Evolutionary conservation across 805 yeast species (phyloP).

Genomic region (Ogataea glucozyma): DNA sequence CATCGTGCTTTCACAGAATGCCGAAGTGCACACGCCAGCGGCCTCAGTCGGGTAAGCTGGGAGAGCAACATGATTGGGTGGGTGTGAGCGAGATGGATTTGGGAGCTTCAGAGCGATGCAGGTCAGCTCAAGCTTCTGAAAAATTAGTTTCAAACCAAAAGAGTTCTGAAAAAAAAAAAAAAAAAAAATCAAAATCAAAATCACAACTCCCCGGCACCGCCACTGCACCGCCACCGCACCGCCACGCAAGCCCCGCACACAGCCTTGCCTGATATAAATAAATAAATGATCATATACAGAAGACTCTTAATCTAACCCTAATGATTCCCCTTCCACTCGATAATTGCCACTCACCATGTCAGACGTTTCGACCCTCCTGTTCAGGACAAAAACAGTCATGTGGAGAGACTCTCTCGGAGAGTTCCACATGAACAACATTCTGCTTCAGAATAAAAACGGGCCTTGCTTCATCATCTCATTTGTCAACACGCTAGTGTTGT

Average conservation of each 20-base stretch:
- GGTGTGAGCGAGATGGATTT: neutral
- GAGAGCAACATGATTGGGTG: too few relatives aligned
- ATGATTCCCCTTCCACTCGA: neutral
- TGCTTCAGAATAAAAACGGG: conserved; percentile 80
- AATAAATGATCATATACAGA: neutral
- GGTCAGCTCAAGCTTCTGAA: too few relatives aligned
- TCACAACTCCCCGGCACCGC: neutral
- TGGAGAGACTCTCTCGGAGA: conserved; percentile 29
- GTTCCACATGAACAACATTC: conserved; percentile 49
- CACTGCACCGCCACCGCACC: conserved; percentile 2
- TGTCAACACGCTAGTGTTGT: conserved; percentile 64
- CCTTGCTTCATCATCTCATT: conserved; percentile 87
- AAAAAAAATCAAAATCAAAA: neutral
- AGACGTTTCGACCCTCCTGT: conserved; percentile 12
- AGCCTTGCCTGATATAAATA: neutral
- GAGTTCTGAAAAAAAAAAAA: neutral
- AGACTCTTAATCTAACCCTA: neutral
- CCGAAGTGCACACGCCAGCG: neutral
- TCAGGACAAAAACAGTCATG: conserved; percentile 31
- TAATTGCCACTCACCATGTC: neutral
- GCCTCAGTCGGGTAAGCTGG: too few relatives aligned
- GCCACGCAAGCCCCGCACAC: conserved; percentile 8
- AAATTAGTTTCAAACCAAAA: neutral
- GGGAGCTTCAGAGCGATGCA: too few relatives aligned
- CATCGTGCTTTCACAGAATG: too few relatives aligned